Conservation (phyloP, 202 grass and related monocot genomes). For the Cymbopogon flexuosus region DNA sequence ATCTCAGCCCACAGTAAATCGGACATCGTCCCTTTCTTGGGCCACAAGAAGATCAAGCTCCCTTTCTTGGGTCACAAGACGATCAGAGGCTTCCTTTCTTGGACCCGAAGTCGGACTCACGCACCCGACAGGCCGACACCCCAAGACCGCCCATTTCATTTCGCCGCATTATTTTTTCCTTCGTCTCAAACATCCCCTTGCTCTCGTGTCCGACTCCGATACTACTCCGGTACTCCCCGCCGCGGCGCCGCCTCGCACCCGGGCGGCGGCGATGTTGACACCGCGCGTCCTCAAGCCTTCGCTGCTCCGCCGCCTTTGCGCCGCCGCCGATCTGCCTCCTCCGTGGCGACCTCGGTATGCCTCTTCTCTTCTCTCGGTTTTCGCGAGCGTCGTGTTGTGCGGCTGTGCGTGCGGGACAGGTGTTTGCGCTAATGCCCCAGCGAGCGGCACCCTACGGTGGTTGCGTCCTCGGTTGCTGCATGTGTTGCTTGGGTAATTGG, state of each 20-base stretch:
- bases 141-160: constrained; percentile 25
- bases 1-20: neutral
- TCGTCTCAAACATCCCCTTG: neutral
- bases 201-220: neutral
- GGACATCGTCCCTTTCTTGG: constrained; percentile 1
- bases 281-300: constrained; percentile 39
- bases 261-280: constrained; percentile 30
- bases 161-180: neutral
- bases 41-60: constrained; percentile 2
- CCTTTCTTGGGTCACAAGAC: neutral
- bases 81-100: constrained; percentile 25
- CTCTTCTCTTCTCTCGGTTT: neutral
- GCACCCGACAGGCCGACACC: neutral
- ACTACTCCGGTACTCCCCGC: neutral
- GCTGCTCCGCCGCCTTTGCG: constrained; percentile 34
- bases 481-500: neutral
- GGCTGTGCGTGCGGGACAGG: neutral
- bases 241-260: neutral
- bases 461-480: neutral
- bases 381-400: neutral
- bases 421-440: constrained; percentile 43
- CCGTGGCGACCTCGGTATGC: constrained; percentile 25
- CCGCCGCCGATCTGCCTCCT: constrained; percentile 6
- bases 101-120: constrained; percentile 40
- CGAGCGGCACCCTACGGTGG: neutral